Base-by-base conservation (phyloP, 805 yeast genomes). In the Jamesozyma rosinii region DNA sequence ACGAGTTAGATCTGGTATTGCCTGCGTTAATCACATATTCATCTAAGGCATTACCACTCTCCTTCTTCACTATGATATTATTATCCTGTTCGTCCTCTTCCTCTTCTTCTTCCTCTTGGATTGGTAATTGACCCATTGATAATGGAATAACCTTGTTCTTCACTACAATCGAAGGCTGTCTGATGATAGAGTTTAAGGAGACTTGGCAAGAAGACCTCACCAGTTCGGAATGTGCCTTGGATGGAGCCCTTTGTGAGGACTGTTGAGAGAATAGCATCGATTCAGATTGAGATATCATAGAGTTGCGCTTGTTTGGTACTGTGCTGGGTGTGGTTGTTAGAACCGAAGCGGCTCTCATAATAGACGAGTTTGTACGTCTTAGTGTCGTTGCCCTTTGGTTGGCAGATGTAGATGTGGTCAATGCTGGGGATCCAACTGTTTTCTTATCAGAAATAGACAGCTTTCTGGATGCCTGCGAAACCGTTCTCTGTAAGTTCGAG, bases 331-430 rank as follows among this genome's bases (percentile, higher is more conserved):
- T 44, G 2, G 58, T 43, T 10, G 57, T 58, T 26, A 62, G 50
- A 1, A 53, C 55, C 1, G 67, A 63, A 4, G 65, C 66, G 10
- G 67, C 67, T 44, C 67, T 53, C 45, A 59, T 61, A 18, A 63
- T 62, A 5, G 65, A 60, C 0, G 67, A 63, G 6, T 61, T 58
- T 0, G 66, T 60, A 29, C 67, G 54, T 46, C 65, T 54, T 35
- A 63, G 44, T 17, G 63, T 53, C 2, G 40, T 35, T 3, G 17
- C 5, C 18, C 39, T 17, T 29, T 30, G 20, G 27, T 20, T 1
- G 10, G 20, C 8, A 9, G n/a, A 8, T 8, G 21, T 13, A 24
- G 8, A 24, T 27, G 5, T 22, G 6, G n/a, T 15, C 3, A 26
- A 3, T 14, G 21, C 5, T n/a, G 17, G 21, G 3, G 30, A 22